Conservation (phyloP, 2,329 filamentous ascomycete genomes). For the Fonsecaea erecta region DNA sequence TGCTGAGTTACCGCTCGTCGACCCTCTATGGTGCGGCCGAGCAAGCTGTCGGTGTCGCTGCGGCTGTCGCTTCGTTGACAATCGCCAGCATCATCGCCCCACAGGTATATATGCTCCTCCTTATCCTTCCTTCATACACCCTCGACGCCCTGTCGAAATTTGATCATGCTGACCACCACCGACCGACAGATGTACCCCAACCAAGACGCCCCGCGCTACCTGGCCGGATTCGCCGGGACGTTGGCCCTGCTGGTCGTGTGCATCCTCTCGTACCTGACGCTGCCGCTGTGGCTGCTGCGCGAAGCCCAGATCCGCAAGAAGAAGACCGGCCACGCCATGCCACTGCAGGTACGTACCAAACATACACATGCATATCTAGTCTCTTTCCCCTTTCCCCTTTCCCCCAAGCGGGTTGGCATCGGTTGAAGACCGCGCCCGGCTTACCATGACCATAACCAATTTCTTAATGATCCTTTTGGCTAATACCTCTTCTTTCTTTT, state of each 20-base stretch:
- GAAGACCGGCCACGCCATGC: constrained; percentile 29
- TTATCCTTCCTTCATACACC: too few relatives aligned
- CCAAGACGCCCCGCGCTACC: constrained; percentile 19
- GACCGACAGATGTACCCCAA: constrained; percentile 23
- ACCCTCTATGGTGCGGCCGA: constrained; percentile 36
- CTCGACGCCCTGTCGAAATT: background rate
- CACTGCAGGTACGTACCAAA: constrained; percentile 1
- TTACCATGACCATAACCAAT: too few relatives aligned
- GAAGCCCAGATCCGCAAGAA: constrained; percentile 24
- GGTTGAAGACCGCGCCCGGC: too few relatives aligned
- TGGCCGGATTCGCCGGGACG: constrained; percentile 27
- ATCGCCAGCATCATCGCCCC: constrained; percentile 34
- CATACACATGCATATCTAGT: too few relatives aligned
- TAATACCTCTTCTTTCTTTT: too few relatives aligned
- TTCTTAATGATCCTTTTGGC: too few relatives aligned
- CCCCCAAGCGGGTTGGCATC: too few relatives aligned
- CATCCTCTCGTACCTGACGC: constrained; percentile 21
- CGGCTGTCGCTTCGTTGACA: constrained; percentile 32
- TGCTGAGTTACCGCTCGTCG: constrained; percentile 22
- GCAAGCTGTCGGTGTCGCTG: constrained; percentile 36
- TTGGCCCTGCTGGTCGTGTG: constrained; percentile 21
- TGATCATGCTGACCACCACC: background rate
- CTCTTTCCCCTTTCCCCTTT: background rate
- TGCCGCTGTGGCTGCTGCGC: constrained; percentile 26
- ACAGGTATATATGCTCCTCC: constrained; percentile 13